phyloP scores from a whole-genome alignment of 2,329 filamentous ascomycete species.

The Fusarium musae region DNA sequence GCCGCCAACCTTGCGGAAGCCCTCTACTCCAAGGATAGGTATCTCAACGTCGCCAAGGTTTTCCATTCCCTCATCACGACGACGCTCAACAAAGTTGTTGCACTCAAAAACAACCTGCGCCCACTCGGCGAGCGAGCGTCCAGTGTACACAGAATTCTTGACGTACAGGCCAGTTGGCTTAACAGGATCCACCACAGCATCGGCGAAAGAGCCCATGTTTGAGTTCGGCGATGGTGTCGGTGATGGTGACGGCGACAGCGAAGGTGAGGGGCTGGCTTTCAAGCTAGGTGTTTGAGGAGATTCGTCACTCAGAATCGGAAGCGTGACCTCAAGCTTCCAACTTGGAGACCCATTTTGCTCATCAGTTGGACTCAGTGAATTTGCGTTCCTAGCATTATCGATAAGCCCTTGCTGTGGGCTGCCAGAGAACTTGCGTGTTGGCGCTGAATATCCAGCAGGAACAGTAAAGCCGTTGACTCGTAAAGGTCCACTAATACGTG shows the following conservation, averaged over 20 bases:
- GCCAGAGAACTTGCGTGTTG: slow-evolving; percentile 61
- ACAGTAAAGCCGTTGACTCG: slow-evolving; percentile 54
- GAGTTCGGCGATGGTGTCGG: slow-evolving; percentile 33
- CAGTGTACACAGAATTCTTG: slow-evolving; percentile 69
- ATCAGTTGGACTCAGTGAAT: slow-evolving; percentile 49
- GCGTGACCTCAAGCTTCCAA: slow-evolving; percentile 35
- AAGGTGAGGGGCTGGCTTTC: slow-evolving; percentile 18
- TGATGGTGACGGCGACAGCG: slow-evolving; percentile 14
- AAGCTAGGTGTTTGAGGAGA: slow-evolving; percentile 5
- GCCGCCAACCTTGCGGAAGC: slow-evolving; percentile 52
- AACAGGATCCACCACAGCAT: slow-evolving; percentile 54
- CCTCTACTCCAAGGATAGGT: slow-evolving; percentile 55
- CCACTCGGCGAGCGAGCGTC: slow-evolving; percentile 83
- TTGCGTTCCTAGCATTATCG: slow-evolving; percentile 63
- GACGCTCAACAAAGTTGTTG: slow-evolving; percentile 82
- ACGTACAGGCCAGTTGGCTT: slow-evolving; percentile 59
- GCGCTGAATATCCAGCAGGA: slow-evolving; percentile 53
- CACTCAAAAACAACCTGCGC: slow-evolving; percentile 78
- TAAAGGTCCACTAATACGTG: slow-evolving; percentile 61
- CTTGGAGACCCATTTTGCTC: slow-evolving; percentile 34
- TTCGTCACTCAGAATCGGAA: slow-evolving; percentile 34
- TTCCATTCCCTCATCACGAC: slow-evolving; percentile 77
- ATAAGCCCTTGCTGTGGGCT: slow-evolving; percentile 58
- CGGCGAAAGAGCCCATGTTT: slow-evolving; percentile 37
- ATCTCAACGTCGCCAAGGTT: slow-evolving; percentile 74